A percentile compares a stretch with the other conserved stretches of the same genome.
Conservation (phyloP, 2,329 filamentous ascomycete genomes). For the Venturia oleaginea region DNA sequence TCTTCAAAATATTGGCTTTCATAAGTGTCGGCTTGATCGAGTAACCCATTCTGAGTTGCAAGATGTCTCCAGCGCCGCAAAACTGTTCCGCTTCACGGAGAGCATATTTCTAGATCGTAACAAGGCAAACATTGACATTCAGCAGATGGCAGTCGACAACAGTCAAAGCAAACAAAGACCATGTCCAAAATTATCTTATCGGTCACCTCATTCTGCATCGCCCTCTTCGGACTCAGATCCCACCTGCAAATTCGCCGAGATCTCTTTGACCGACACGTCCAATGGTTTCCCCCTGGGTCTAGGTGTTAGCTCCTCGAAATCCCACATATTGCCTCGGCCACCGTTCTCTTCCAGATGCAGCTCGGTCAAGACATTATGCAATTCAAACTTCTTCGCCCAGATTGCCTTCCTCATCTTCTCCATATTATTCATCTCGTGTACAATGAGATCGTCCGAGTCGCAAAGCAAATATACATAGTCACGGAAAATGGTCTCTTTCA, state of each 20-base stretch:
- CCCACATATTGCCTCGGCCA: not conserved
- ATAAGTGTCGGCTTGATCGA: no score
- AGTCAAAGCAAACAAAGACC: not conserved
- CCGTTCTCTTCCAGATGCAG: not conserved
- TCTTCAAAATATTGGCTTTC: no score
- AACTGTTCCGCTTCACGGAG: no score
- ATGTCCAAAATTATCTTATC: not conserved
- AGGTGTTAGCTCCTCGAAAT: not conserved
- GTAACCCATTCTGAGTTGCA: no score
- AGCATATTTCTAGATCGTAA: no score
- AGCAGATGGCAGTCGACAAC: not conserved
- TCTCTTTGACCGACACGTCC: not conserved
- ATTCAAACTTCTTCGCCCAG: not conserved
- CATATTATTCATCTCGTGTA: not conserved
- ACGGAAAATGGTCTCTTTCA: not conserved
- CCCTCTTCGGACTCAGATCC: not conserved
- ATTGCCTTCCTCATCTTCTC: not conserved
- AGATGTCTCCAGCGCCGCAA: no score
- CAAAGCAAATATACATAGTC: not conserved
- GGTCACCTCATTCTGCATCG: not conserved
- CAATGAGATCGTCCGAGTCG: not conserved
- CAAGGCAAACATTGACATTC: not conserved
- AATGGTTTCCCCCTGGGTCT: not conserved
- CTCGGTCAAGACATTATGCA: not conserved
- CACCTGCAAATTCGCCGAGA: not conserved